Percentiles rank a stretch among this genome's conserved stretches.
These are phyloP conservation scores for Actinidia polygama DNA, from an alignment of 179 eudicot species.

Conservation along the genomic window DNA sequence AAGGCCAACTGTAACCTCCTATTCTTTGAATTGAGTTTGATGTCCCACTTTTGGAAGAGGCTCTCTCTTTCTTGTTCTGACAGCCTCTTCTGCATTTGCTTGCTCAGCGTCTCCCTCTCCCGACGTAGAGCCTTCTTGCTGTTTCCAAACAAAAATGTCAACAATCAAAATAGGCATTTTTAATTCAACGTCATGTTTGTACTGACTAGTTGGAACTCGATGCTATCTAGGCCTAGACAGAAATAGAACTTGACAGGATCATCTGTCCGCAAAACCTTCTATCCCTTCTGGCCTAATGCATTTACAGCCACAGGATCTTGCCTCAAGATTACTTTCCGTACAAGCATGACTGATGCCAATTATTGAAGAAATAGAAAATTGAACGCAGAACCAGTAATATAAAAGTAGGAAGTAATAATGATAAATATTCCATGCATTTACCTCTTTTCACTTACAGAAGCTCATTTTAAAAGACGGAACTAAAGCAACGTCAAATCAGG, in stretches of 20 bases:
- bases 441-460: neutral
- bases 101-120: constrained; percentile 75
- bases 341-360: constrained; percentile 1
- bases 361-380: neutral
- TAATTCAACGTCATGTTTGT: neutral
- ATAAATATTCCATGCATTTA: neutral
- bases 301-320: too few relatives aligned
- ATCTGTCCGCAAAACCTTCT: too few relatives aligned
- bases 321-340: too few relatives aligned
- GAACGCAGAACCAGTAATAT: neutral
- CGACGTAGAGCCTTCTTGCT: constrained; percentile 67
- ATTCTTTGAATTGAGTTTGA: constrained; percentile 60
- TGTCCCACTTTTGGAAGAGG: constrained; percentile 76
- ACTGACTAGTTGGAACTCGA: neutral
- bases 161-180: neutral
- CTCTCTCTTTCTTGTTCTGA: constrained; percentile 65
- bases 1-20: constrained; percentile 70
- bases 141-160: constrained; percentile 32
- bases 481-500: constrained; percentile 20
- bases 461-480: neutral
- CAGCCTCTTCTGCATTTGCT: constrained; percentile 63
- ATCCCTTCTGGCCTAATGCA: too few relatives aligned
- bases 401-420: neutral
- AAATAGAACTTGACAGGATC: constrained; percentile 10
- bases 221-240: neutral